phyloP scores from a whole-genome alignment of 108 stramenopile species.

The Bacterosira constricta region DNA sequence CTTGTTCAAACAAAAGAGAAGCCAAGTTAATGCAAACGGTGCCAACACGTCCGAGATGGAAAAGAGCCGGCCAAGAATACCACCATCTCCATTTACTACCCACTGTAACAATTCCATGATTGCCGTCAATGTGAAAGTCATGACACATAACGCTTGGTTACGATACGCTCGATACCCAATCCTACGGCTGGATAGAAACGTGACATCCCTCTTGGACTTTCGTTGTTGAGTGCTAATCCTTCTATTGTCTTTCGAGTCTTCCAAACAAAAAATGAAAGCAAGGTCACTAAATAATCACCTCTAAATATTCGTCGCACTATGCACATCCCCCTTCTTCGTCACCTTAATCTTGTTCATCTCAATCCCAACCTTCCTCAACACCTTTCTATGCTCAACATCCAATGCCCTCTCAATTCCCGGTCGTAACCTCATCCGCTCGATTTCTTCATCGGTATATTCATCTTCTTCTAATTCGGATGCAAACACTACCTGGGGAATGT shows the following conservation, averaged over 20 bases:
- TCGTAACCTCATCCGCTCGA: conserved; percentile 47
- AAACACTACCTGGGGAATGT: conserved; percentile 35
- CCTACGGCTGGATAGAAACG: neutral
- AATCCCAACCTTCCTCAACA: conserved; percentile 42
- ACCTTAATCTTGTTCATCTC: conserved; percentile 40
- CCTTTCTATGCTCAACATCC: conserved; percentile 51
- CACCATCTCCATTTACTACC: neutral
- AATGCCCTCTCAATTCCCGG: conserved; percentile 50
- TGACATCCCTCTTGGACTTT: neutral
- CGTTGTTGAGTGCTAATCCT: neutral
- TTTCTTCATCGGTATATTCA: conserved; percentile 49
- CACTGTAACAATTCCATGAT: conserved; percentile 2
- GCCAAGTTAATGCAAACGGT: neutral
- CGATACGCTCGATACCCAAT: neutral
- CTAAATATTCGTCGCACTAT: too few relatives aligned
- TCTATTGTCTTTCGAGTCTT: neutral
- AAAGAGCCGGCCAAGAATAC: neutral
- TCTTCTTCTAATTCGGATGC: conserved; percentile 25
- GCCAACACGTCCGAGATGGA: neutral
- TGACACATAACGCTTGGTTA: conserved; percentile 4
- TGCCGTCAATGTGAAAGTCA: neutral
- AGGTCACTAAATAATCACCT: too few relatives aligned
- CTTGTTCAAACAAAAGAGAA: neutral
- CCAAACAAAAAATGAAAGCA: too few relatives aligned
- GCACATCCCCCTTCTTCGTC: conserved; percentile 1